Evolutionary conservation across 176 grass and related monocot genomes (phyloP), one percentile per base, ranked within the genome.

Genomic region (Olyra latifolia): DNA sequence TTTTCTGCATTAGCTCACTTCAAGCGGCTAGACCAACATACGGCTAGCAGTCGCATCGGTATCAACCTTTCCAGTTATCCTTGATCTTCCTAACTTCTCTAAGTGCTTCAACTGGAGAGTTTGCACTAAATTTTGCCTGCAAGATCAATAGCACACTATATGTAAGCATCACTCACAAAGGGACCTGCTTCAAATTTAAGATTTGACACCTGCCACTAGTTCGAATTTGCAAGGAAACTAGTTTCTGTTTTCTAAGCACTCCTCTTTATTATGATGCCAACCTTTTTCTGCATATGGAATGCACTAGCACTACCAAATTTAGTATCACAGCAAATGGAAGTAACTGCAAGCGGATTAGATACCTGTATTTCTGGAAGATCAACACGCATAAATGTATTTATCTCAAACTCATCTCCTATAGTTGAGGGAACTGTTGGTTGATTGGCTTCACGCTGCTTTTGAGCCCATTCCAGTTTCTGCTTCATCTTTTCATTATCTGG

Each of bases 61-160:
- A 85, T 94, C 80, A 93, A 88, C 92, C 86, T 98, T 85, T 94
- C 95, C 92, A 98, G 69, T 85, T 94, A 83, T 98, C 95, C 82
- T 98, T 93, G 60, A 42, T 87, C 81, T 82, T 94, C 87, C 95
- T 98, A 44, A 91, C 74, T 69, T 92, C 81, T 73, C 73, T 76
- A 60, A 98, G 25, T 24, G 95, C 86, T 74, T 93, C 87, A 62
- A 94, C 74, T 24, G 95, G 69, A 53, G 95, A 87, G 6, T 63
- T 77, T 35, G 68, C 80, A 32, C 77, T 41, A 19, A 98, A 91
- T 66, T 92, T 94, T 7, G 85, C 90, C 95, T 98, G 88, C 78
- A 85, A 49, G 25, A 56, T 66, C 8, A 16, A 86, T 22, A 54
- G 15, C 8, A 46, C 50, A 30, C 8, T 60, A 20, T 44, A 42